Evolutionary conservation across 345 rosid species (phyloP), one percentile per base, ranked within the genome.

Genomic region (Salix udensis): DNA sequence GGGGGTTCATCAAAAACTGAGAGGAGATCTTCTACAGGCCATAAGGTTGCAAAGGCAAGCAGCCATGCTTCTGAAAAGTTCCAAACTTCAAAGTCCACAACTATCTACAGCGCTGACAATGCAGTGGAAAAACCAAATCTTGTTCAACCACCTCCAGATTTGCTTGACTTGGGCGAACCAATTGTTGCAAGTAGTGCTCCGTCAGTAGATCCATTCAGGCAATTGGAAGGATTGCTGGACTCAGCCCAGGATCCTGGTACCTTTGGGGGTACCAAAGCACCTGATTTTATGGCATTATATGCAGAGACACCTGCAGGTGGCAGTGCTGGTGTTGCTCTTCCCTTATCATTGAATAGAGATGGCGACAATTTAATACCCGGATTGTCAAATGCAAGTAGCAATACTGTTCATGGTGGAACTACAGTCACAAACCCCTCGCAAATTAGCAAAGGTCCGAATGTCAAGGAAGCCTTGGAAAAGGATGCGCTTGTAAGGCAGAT

Each of bases 401-500:
- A 31, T 67, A 66, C 76, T 52, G 67, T 74, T 58, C 75, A 46
- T 11, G 86, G 73, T 67, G 84, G 77, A 61, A 42, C 39, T 40
- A 61, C 87, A 71, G 75, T 15, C 42, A 44, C 71, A 2, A 79
- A 42, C 3, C 24, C 60, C 16, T 62, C 82, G 21, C 88, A 77
- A 81, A 65, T 75, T 44, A 74, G 85, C 24, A 94, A 94, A 79
- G 96, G 96, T 50, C 94, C 96, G 44, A 88, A 87, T 81, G 67
- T 74, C 11, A 89, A 87, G 84, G 88, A 89, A 64, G 77, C 94
- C 23, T 80, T 91, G 73, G 92, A 89, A 83, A 94, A 89, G 86
- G 98, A 94, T 65, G 94, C 98, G 11, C 90, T 86, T 48, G 91
- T 91, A 52, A 89, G 98, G 90, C 93, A 92, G 85, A 89, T 92